Evolutionary conservation across 371 early-diverging fungal species (phyloP).

Genomic region (Mucor plumbeus): DNA sequence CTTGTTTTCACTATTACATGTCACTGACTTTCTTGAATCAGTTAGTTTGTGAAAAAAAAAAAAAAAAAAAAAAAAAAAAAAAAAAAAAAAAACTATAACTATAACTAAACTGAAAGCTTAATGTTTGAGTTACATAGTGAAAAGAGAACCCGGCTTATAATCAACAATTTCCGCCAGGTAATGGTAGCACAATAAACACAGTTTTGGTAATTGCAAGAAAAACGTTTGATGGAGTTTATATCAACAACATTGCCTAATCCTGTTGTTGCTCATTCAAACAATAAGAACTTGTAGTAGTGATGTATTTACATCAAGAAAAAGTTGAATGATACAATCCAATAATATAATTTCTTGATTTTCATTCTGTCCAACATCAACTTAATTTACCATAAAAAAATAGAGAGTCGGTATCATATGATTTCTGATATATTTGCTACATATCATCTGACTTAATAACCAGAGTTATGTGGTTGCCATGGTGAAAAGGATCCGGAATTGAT

Average conservation of each 20-base stretch:
- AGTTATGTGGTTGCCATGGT: neutral
- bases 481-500: constrained; percentile 1
- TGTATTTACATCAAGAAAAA: neutral
- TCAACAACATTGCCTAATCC: constrained; percentile 9
- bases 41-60: neutral
- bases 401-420: constrained; percentile 3
- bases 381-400: neutral
- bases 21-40: neutral
- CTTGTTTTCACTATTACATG: neutral
- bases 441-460: constrained; percentile 4
- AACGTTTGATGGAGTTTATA: constrained; percentile 17
- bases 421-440: neutral
- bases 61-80: too few species aligned
- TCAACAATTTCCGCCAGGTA: neutral
- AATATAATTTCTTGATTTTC: neutral
- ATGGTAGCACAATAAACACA: neutral
- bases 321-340: neutral
- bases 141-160: neutral
- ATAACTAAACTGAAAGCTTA: neutral
- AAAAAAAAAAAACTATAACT: too few species aligned
- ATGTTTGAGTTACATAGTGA: neutral
- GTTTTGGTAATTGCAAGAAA: constrained; percentile 1
- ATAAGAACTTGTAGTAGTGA: neutral
- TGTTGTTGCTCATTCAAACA: neutral
- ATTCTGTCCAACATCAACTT: neutral